Evolutionary conservation across 1,284 basidiomycete genomes (phyloP), one percentile per base, ranked within the genome.

Genomic region (Neonothopanus nambi): DNA sequence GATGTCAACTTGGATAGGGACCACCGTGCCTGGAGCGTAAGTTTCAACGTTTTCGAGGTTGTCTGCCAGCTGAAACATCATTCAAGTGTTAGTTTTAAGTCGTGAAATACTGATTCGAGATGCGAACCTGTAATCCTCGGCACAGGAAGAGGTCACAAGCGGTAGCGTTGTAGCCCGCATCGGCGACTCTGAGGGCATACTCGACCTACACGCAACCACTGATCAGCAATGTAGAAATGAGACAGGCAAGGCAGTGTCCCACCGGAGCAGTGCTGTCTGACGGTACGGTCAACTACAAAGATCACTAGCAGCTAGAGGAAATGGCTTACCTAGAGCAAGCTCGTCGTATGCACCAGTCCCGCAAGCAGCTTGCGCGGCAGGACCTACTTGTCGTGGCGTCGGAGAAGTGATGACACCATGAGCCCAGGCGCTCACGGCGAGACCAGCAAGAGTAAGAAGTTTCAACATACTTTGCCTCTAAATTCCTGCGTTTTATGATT

Each of bases 141-240:
- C 71, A 72, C 61, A 73, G 70, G 57, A 64, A 73, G 13, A 72
- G 61, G 37, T 70, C 62, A 48, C 70, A 73, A 13, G 64, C 66
- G 15, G 59, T 58, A 24, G 68, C 65, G 54, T 73, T 65, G 59
- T 68, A 72, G 1, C 47, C 57, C 7, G 58, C 53, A 48, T 71
- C 69, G 7, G 64, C 57, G 57, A 67, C 68, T 3, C 58, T 56
- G 3, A 57, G 63, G 11, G 68, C 63, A 51, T 69, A 66, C 55
- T 72, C 69, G 47, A 72, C 70, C 69, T 70, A 55, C n/a, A 23
- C 12, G 37, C 20, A 21, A 36, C 20, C 15, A 6, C 8, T n/a
- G 1, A 43, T 43, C 41, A 43, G 28, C 5, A 48, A n/a, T 53
- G 15, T 8, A 12, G 35, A 45, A 24, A 15, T 15, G 17, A 21